Evolutionary conservation across 129 eudicot genomes (phyloP), one percentile per base, ranked within the genome.

Genomic region (Chrysanthemum makinoi): DNA sequence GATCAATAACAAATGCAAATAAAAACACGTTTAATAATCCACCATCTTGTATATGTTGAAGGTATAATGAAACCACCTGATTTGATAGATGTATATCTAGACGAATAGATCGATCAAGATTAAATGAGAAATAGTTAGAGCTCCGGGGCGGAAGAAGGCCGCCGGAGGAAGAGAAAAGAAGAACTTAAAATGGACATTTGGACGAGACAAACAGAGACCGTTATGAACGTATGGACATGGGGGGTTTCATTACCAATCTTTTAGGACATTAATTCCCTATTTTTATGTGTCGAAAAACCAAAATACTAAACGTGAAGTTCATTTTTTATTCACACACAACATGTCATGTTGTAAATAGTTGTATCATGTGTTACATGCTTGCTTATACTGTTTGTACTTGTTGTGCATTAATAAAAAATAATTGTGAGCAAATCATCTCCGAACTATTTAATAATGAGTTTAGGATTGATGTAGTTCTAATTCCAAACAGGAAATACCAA

Each of bases 221-320:
- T 74, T 74, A 53, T 51, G 65, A 65, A 64, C 28, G 72, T 18
- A 74, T 2, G 65, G 72, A 74, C 44, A 62, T 73, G 60, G 28
- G 16, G 10, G 43, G 6, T 15, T 15, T 33, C 73, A 52, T 15
- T 8, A 24, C 26, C 10, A 48, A 18, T 0, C 24, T 24, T 59
- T 2, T 10, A 51, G 69, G 56, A 51, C 56, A 35, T 35, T 35
- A 35, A 35, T 35, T 5, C 5, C 44, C 35, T 30, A 30, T 26
- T 26, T 26, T 26, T 3, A 26, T 26, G 26, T 24, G 2, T 24
- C 2, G 2, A 24, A 24, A 24, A 1, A 24, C 26, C 2, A 24
- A 24, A 24, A 24, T 24, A 24, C 26, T 24, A 24, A 24, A 24
- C 2, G 26, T 24, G 20, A 20, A 20, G 20, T 20, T 20, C 20